Evolutionary conservation across 352 stramenopile species (phyloP).

Genomic region (Aphanomyces invadans): DNA sequence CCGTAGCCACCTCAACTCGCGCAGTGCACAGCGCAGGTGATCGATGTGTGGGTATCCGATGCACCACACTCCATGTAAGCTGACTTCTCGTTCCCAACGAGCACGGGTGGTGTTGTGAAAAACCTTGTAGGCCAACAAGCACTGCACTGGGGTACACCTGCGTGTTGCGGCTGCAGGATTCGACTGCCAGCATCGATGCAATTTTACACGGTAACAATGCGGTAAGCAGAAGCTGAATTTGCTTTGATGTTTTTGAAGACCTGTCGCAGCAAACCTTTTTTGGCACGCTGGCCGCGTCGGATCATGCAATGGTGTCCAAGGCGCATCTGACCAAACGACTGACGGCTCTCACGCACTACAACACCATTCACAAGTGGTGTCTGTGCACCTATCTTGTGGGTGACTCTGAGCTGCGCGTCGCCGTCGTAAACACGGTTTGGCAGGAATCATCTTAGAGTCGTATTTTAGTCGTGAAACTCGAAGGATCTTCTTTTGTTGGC

Average conservation of each 20-base stretch:
- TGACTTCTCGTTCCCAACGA: neutral
- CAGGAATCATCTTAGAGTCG: no score
- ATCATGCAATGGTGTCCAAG: neutral
- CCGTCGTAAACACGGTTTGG: neutral
- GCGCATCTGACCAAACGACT: neutral
- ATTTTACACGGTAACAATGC: constrained; percentile 7
- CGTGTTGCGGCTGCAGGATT: constrained; percentile 2
- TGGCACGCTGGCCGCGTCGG: neutral
- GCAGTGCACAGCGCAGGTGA: neutral
- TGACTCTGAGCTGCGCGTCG: neutral
- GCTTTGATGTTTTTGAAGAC: neutral
- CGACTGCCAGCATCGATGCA: neutral
- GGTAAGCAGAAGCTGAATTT: neutral
- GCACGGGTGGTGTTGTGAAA: neutral
- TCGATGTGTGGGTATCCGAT: neutral
- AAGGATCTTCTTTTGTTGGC: no score
- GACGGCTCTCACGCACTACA: neutral
- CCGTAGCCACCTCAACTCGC: neutral
- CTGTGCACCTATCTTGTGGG: neutral
- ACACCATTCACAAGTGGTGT: neutral
- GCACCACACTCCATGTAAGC: neutral
- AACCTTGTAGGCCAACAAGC: neutral
- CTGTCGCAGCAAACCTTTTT: constrained; percentile 6
- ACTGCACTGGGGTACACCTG: neutral
- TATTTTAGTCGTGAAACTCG: no score